phyloP scores from a whole-genome alignment of 1,284 basidiomycete species.

The Salmacisia buchloeana region DNA sequence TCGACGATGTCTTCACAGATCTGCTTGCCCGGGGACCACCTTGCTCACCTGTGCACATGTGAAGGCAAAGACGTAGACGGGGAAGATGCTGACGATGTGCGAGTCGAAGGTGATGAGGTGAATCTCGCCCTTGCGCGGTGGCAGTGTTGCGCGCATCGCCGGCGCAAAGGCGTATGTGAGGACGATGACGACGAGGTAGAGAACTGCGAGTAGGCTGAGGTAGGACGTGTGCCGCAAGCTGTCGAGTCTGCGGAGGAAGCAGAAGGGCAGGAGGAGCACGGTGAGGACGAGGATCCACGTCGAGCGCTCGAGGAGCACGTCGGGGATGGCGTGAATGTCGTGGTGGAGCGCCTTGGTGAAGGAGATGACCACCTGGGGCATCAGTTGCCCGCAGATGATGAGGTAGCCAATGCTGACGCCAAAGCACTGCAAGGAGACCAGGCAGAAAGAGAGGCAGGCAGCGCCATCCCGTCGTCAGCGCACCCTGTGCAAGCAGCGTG shows the following conservation, averaged over 20 bases:
- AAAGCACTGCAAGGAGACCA: constrained; percentile 31
- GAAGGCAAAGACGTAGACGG: constrained; percentile 88
- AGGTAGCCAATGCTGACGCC: constrained; percentile 85
- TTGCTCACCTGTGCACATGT: constrained; percentile 25
- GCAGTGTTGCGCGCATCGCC: constrained; percentile 24
- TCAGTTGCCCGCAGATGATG: constrained; percentile 56
- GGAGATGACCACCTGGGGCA: constrained; percentile 85
- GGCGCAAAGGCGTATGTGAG: constrained; percentile 36
- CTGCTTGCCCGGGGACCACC: neutral
- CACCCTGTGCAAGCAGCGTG: neutral
- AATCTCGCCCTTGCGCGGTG: constrained; percentile 28
- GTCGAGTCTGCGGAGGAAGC: constrained; percentile 74
- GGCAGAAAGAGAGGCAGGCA: constrained; percentile 53
- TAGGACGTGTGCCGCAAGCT: constrained; percentile 69
- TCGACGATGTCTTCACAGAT: constrained; percentile 16
- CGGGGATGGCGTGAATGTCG: constrained; percentile 26
- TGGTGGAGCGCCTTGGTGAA: constrained; percentile 54
- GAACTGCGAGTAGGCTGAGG: constrained; percentile 73
- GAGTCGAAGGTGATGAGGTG: constrained; percentile 61
- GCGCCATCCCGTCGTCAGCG: neutral
- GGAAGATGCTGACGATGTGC: constrained; percentile 70
- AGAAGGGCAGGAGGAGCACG: constrained; percentile 75
- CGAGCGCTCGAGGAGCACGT: constrained; percentile 61
- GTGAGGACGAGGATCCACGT: constrained; percentile 80
- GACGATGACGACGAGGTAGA: constrained; percentile 51